These are phyloP conservation scores for Streptanthus diversifolius DNA, from an alignment of 345 rosid genomes.

Conservation along the genomic window DNA sequence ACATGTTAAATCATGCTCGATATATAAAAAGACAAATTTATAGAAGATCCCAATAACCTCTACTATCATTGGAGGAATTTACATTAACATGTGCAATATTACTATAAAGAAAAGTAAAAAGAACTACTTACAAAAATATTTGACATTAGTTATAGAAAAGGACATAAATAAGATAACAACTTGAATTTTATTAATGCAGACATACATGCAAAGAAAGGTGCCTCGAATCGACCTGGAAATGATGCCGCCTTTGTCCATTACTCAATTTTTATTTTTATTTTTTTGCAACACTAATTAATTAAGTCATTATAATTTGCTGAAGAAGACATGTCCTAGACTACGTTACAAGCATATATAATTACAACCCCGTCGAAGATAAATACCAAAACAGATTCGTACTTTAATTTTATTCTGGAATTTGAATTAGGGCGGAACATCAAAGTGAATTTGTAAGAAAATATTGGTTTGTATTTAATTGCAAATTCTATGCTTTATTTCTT, in stretches of 20 bases:
- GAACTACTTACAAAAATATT: not conserved
- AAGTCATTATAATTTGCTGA: slow-evolving; percentile 9
- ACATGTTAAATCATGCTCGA: not conserved
- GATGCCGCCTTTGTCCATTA: slow-evolving; percentile 24
- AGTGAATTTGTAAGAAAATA: not conserved
- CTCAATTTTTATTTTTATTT: not conserved
- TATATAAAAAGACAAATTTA: not conserved
- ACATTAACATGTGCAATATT: slow-evolving; percentile 25
- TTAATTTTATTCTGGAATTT: not conserved
- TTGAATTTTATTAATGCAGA: slow-evolving; percentile 3
- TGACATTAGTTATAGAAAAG: not conserved
- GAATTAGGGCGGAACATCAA: not conserved
- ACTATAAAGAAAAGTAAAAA: not conserved
- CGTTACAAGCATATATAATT: slow-evolving; percentile 8
- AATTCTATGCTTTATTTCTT: not conserved
- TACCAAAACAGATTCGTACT: slow-evolving; percentile 1
- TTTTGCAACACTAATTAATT: slow-evolving; percentile 1
- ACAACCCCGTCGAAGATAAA: slow-evolving; percentile 9
- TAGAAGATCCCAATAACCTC: slow-evolving; percentile 21
- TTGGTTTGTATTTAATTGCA: not conserved
- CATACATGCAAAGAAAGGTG: slow-evolving; percentile 31
- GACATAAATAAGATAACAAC: slow-evolving; percentile 13
- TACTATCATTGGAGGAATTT: slow-evolving; percentile 5
- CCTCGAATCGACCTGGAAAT: slow-evolving; percentile 27
- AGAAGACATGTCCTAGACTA: slow-evolving; percentile 7